Base-by-base conservation (phyloP, 768 basidiomycete species). In the Amanita brunnescens region DNA sequence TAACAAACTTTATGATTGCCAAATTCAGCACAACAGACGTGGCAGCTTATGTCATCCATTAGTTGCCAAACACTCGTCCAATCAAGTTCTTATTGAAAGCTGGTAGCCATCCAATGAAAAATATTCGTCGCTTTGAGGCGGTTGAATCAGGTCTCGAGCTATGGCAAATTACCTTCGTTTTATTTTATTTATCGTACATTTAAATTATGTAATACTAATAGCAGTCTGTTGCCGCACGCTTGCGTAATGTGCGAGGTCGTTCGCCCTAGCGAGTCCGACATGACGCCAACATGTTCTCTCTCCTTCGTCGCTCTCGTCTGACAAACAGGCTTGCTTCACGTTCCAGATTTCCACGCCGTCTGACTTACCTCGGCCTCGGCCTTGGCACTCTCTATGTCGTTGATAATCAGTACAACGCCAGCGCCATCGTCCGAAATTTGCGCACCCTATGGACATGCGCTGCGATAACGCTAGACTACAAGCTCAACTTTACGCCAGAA, bases 401-500 rank as follows among this genome's bases (percentile, higher is more conserved):
- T n/a, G 82, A 85, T 59, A 71, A 61, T 49, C 57, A 66, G 10
- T 79, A 71, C 60, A 82, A 83, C 65, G 81, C 80, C 0, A 78
- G 79, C 24, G 74, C 83, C 1, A 67, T 81, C 6, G 62, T 66
- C 10, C 64, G 81, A 49, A 83, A 77, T 60, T 49, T 79, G 32
- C 66, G 78, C 54, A 82, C 81, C 5, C 65, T 79, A 26, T 72
- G 70, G 67, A 73, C 77, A 14, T 88, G 86, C 56, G 72, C 78
- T 9, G 61, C 80, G 53, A 84, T 90, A 42, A 84, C 85, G 5
- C 55, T 81, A 52, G 86, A 90, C 70, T 95, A 93, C 71, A 96
- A 97, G 62, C 64, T 86, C 46, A 93, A 94, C 67, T 96, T 95
- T 58, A 81, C 74, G 7, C 81, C 83, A 0, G 76, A 77, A 42